A percentile compares a stretch with the other conserved stretches of the same genome.
These are phyloP conservation scores for Barnettozyma populi DNA, from an alignment of 805 yeast species.

Conservation along the genomic window DNA sequence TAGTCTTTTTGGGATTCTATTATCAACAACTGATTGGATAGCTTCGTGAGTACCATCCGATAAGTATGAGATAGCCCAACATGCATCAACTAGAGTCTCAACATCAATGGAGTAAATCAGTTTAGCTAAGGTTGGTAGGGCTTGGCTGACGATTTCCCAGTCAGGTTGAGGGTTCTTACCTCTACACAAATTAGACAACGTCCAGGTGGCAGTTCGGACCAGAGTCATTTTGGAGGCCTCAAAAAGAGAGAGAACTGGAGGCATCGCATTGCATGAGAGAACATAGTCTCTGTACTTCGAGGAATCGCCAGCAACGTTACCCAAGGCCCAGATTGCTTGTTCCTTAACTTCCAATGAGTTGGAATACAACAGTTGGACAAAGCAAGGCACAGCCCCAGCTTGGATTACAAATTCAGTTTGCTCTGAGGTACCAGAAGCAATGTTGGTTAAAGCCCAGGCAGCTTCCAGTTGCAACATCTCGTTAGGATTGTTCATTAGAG, in stretches of 20 bases:
- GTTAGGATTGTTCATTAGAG: slow-evolving; percentile 74
- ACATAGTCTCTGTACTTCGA: slow-evolving; percentile 87
- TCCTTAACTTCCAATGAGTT: slow-evolving; percentile 89
- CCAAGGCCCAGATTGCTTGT: slow-evolving; percentile 99
- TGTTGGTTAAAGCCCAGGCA: slow-evolving; percentile 99
- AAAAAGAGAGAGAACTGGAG: slow-evolving; percentile 76
- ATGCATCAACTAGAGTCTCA: slow-evolving; percentile 93
- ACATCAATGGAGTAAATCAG: slow-evolving; percentile 85
- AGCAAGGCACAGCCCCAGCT: slow-evolving; percentile 88
- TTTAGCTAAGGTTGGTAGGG: slow-evolving; percentile 88
- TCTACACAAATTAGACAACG: slow-evolving; percentile 91
- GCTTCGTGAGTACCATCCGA: slow-evolving; percentile 91
- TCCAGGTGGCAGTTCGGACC: slow-evolving; percentile 97
- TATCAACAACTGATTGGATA: slow-evolving; percentile 95
- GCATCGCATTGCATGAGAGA: slow-evolving; percentile 79
- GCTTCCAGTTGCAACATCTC: slow-evolving; percentile 93
- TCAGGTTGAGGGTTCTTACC: slow-evolving; percentile 96
- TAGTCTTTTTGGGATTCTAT: slow-evolving; percentile 88
- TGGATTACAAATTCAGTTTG: slow-evolving; percentile 91
- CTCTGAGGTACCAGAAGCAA: slow-evolving; percentile 87
- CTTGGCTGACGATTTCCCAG: slow-evolving; percentile 82
- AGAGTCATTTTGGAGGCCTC: slow-evolving; percentile 80
- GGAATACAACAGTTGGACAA: slow-evolving; percentile 76
- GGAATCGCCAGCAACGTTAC: slow-evolving; percentile 98
- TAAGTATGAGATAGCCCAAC: slow-evolving; percentile 96